A percentile compares a stretch with the other conserved stretches of the same genome.
phyloP scores from a whole-genome alignment of 352 stramenopile genomes.

The Phytophthora capsici region DNA sequence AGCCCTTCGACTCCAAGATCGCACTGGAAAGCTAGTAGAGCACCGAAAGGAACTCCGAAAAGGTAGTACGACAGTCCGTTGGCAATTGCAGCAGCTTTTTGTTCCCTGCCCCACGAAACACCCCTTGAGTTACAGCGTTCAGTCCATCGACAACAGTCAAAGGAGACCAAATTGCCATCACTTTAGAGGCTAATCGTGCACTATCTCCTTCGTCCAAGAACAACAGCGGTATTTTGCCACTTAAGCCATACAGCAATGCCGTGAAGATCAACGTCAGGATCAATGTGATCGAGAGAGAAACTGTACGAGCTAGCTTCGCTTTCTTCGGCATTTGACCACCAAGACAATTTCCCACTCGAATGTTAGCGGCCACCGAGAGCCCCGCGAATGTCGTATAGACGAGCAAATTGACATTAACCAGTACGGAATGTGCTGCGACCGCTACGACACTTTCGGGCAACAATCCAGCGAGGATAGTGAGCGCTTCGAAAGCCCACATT shows the following conservation, averaged over 20 bases:
- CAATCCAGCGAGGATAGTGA: constrained; percentile 51
- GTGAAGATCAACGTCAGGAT: constrained; percentile 27
- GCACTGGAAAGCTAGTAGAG: constrained; percentile 31
- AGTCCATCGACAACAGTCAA: constrained; percentile 49
- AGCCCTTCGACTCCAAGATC: constrained; percentile 54
- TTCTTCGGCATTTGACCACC: constrained; percentile 41
- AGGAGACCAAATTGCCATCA: constrained; percentile 47
- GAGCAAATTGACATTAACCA: constrained; percentile 59
- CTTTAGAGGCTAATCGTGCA: constrained; percentile 33
- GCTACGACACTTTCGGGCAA: constrained; percentile 50
- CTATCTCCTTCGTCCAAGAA: constrained; percentile 47
- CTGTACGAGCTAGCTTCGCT: constrained; percentile 40
- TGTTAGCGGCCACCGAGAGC: constrained; percentile 49
- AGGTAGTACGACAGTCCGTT: constrained; percentile 73
- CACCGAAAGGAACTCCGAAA: constrained; percentile 61
- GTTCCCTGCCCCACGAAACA: constrained; percentile 66
- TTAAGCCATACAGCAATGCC: constrained; percentile 14
- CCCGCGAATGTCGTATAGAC: constrained; percentile 63
- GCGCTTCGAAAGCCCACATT: constrained; percentile 66
- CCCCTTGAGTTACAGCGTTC: constrained; percentile 56
- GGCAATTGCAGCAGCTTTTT: constrained; percentile 49
- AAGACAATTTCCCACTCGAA: constrained; percentile 60
- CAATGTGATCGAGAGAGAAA: constrained; percentile 36
- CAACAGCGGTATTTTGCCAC: constrained; percentile 26
- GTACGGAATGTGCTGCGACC: constrained; percentile 56